phyloP scores from a whole-genome alignment of 2,329 filamentous ascomycete species.

The Diaporthe sp. region DNA sequence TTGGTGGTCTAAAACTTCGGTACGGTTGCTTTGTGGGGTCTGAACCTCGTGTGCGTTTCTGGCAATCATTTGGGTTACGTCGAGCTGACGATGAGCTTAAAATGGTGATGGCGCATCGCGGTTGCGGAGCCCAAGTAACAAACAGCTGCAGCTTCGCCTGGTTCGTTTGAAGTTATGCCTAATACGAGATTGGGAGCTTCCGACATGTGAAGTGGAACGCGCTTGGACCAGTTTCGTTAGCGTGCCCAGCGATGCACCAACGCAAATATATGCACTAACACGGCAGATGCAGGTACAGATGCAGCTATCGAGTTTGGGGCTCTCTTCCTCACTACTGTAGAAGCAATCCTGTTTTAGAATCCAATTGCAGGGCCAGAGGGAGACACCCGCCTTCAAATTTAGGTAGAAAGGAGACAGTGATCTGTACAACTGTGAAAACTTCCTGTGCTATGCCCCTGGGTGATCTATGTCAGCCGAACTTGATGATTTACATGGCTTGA shows the following conservation, averaged over 20 bases:
- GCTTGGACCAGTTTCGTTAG: neutral
- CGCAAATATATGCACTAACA: conserved; percentile 22
- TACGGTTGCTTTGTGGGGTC: neutral
- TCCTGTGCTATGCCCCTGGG: conserved; percentile 21
- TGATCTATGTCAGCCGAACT: conserved; percentile 23
- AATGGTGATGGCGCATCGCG: conserved; percentile 23
- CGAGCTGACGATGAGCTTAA: conserved; percentile 18
- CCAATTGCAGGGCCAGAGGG: neutral
- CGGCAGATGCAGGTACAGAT: conserved; percentile 19
- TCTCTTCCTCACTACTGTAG: neutral
- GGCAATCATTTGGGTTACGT: neutral
- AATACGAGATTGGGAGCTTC: neutral
- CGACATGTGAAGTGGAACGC: conserved; percentile 27
- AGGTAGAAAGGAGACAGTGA: neutral
- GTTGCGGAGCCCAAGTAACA: conserved; percentile 13
- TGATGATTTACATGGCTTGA: conserved; percentile 7
- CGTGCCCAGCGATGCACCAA: neutral
- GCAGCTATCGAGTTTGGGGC: neutral
- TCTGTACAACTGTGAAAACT: conserved; percentile 36
- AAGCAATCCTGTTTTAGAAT: no score
- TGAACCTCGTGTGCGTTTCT: neutral
- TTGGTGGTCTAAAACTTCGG: neutral
- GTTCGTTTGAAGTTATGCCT: neutral
- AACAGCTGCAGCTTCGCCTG: neutral
- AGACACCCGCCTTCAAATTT: neutral